A percentile compares a stretch with the other conserved stretches of the same genome.
Evolutionary conservation across 108 stramenopile genomes (phyloP).

Genomic region (Fragilariopsis cylindrus): DNA sequence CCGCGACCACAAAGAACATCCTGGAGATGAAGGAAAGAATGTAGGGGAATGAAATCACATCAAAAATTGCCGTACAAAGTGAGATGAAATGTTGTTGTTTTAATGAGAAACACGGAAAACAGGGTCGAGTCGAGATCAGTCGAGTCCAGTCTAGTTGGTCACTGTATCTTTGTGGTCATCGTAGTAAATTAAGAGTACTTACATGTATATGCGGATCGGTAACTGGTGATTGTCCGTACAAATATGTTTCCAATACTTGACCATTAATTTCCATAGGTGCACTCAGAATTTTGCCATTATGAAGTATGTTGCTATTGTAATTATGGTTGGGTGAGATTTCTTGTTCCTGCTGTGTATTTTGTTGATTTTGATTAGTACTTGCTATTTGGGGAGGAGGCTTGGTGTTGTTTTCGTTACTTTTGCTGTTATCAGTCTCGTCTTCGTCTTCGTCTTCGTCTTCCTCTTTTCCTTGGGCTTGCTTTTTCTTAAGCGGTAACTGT

Average conservation of each 20-base stretch:
- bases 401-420: conserved; percentile 3
- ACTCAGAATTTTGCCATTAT: neutral
- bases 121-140: too few species aligned
- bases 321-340: neutral
- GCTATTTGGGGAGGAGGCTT: neutral
- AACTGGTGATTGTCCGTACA: conserved; percentile 10
- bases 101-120: too few species aligned
- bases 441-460: neutral
- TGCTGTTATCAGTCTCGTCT: too few species aligned
- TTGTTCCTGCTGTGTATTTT: neutral
- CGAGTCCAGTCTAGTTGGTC: too few species aligned
- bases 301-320: neutral
- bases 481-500: conserved; percentile 6
- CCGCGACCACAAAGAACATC: conserved; percentile 74
- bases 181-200: neutral
- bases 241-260: conserved; percentile 4
- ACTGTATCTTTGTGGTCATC: too few species aligned
- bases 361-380: neutral
- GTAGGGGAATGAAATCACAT: neutral
- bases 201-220: conserved; percentile 9
- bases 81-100: too few species aligned
- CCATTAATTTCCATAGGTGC: neutral
- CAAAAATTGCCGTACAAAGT: too few species aligned
- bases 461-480: conserved; percentile 5
- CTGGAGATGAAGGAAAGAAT: conserved; percentile 3